phyloP scores from a whole-genome alignment of 768 basidiomycete genomes.

The Ephemerocybe angulata region DNA sequence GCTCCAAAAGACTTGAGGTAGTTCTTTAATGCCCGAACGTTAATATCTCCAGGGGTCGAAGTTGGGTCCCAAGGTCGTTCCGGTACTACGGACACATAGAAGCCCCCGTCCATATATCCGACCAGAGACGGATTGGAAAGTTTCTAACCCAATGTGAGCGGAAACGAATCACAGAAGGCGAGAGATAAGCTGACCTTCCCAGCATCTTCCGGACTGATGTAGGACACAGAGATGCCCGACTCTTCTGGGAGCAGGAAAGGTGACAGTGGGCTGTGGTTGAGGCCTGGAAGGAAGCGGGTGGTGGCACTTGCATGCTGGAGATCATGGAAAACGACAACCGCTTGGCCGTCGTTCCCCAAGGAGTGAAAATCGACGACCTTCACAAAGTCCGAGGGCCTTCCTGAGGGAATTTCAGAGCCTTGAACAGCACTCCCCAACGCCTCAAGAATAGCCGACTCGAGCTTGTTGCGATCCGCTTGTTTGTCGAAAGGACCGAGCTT shows the following conservation, averaged over 20 bases:
- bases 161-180: slow-evolving; percentile 7
- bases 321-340: not conserved
- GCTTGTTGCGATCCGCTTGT: not conserved
- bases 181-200: slow-evolving; percentile 32
- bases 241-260: not conserved
- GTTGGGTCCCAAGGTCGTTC: slow-evolving; percentile 5
- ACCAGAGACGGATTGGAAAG: slow-evolving; percentile 53
- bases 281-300: not conserved
- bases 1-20: slow-evolving; percentile 34
- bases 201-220: slow-evolving; percentile 36
- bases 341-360: not conserved
- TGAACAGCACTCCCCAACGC: not conserved
- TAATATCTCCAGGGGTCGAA: slow-evolving; percentile 9
- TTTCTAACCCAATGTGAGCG: slow-evolving; percentile 33
- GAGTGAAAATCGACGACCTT: not conserved
- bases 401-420: not conserved
- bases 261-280: not conserved
- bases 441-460: not conserved
- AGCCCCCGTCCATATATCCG: slow-evolving; percentile 48
- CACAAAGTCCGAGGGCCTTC: not conserved
- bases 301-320: not conserved
- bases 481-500: not conserved
- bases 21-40: slow-evolving; percentile 26
- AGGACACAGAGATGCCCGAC: not conserved
- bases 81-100: slow-evolving; percentile 44